Evolutionary conservation across 2,329 filamentous ascomycete species (phyloP).

Genomic region (Acephala macrosclerotiorum): DNA sequence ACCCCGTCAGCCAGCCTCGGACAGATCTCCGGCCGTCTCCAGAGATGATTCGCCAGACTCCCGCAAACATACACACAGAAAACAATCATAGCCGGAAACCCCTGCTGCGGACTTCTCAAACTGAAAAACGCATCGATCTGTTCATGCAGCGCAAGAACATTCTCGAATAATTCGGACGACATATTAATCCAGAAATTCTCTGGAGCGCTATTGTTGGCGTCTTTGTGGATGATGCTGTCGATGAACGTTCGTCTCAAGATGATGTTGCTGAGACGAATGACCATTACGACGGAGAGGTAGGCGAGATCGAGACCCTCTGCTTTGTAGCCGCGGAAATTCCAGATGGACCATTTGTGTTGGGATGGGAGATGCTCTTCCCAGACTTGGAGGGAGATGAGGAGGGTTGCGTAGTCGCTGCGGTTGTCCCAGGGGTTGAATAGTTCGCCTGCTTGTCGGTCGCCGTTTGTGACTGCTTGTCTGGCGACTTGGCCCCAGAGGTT

Average conservation of each 20-base stretch:
- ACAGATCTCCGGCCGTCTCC: conserved; percentile 37
- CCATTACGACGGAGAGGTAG: conserved; percentile 47
- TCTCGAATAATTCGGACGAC: conserved; percentile 46
- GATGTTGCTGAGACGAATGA: conserved; percentile 48
- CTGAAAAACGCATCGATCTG: conserved; percentile 46
- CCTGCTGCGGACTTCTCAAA: conserved; percentile 40
- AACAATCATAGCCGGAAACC: conserved; percentile 45
- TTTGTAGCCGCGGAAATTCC: conserved; percentile 48
- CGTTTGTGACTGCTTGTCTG: conserved; percentile 36
- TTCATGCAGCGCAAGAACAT: conserved; percentile 47
- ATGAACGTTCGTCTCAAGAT: conserved; percentile 47
- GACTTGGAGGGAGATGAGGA: conserved; percentile 32
- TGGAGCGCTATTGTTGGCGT: conserved; percentile 31
- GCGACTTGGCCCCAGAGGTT: conserved; percentile 48
- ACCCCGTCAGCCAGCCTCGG: neutral
- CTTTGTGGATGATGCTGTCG: conserved; percentile 29
- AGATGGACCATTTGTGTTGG: conserved; percentile 46
- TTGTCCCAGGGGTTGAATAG: conserved; percentile 37
- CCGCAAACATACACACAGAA: conserved; percentile 52
- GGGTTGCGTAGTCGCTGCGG: conserved; percentile 39
- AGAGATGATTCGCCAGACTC: conserved; percentile 46
- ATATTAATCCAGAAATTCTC: conserved; percentile 41
- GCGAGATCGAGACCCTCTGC: conserved; percentile 46
- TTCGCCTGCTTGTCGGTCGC: conserved; percentile 20
- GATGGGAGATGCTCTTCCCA: conserved; percentile 45